Evolutionary conservation across 495 filamentous ascomycete genomes (phyloP).

Genomic region (Daldinia vernicosa): DNA sequence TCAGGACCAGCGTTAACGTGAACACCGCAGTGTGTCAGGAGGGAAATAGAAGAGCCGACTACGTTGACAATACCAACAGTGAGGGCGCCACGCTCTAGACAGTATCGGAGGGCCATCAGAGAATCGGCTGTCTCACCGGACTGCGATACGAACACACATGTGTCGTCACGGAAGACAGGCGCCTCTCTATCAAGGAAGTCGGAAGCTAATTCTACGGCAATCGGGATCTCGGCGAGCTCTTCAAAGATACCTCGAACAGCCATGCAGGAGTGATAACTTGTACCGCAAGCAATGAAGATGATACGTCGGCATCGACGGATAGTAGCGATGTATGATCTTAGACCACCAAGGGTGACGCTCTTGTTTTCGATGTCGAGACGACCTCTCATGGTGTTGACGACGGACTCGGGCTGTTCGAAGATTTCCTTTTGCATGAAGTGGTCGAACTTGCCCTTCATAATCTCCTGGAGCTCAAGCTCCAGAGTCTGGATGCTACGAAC

Average conservation of each 20-base stretch:
- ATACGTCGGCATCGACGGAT: slow-evolving; percentile 95
- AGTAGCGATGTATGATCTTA: slow-evolving; percentile 94
- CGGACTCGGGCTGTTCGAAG: slow-evolving; percentile 98
- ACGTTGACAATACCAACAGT: slow-evolving; percentile 98
- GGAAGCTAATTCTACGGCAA: slow-evolving; percentile 94
- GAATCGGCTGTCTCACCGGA: slow-evolving; percentile 99
- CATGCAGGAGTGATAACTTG: slow-evolving; percentile 99
- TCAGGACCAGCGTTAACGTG: slow-evolving; percentile 99
- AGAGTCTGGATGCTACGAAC: slow-evolving; percentile 97
- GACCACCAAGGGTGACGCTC: slow-evolving; percentile 91
- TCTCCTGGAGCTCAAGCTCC: slow-evolving; percentile 98
- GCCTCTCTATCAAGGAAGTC: slow-evolving; percentile 98
- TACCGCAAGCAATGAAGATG: slow-evolving; percentile 98
- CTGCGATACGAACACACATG: slow-evolving; percentile 98
- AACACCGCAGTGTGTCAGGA: slow-evolving; percentile 98
- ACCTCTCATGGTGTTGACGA: slow-evolving; percentile 99
- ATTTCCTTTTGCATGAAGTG: slow-evolving; percentile 99
- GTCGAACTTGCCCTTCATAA: slow-evolving; percentile 99
- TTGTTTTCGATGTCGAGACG: slow-evolving; percentile 93
- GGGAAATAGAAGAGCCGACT: slow-evolving; percentile 96
- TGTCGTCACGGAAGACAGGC: slow-evolving; percentile 99
- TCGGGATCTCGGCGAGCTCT: slow-evolving; percentile 97
- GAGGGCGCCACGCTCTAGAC: slow-evolving; percentile 93
- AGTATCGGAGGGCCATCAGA: slow-evolving; percentile 95
- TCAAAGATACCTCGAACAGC: slow-evolving; percentile 97